Evolutionary conservation across 2,329 filamentous ascomycete species (phyloP).

Genomic region (Botryosphaeria dothidea): DNA sequence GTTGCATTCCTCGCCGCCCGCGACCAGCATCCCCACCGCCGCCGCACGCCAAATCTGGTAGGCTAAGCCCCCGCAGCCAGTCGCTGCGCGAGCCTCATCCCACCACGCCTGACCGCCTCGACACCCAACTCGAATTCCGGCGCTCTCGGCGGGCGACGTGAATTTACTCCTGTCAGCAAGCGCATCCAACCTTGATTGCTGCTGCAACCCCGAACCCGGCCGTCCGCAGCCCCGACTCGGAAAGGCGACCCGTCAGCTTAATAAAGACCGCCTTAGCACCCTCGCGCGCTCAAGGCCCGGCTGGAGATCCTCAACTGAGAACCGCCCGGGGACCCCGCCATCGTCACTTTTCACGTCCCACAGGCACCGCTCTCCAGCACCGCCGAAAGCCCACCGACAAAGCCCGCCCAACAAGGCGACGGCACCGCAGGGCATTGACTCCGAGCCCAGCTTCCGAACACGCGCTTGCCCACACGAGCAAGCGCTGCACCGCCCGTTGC

Average conservation of each 20-base stretch:
- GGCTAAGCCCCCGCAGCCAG: slow-evolving; percentile 7
- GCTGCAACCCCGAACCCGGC: slow-evolving; percentile 15
- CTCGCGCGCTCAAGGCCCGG: slow-evolving; percentile 7
- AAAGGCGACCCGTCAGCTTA: slow-evolving; percentile 14
- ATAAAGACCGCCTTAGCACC: slow-evolving; percentile 17
- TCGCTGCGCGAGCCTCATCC: slow-evolving; percentile 18
- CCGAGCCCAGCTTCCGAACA: not conserved
- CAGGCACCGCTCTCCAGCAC: not conserved
- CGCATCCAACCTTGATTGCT: not conserved
- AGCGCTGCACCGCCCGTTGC: slow-evolving; percentile 1
- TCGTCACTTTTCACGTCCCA: slow-evolving; percentile 13
- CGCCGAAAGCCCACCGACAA: not conserved
- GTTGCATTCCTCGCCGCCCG: slow-evolving; percentile 14
- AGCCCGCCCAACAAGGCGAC: not conserved
- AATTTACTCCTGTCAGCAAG: slow-evolving; percentile 12
- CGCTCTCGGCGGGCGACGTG: slow-evolving; percentile 17
- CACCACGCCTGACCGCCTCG: slow-evolving; percentile 17
- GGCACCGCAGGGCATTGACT: slow-evolving; percentile 9
- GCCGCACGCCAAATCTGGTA: slow-evolving; percentile 11
- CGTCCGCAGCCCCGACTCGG: slow-evolving; percentile 2
- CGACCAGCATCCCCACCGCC: slow-evolving; percentile 9
- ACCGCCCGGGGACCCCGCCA: slow-evolving; percentile 20
- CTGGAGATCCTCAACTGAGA: slow-evolving; percentile 17
- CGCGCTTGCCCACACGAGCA: not conserved
- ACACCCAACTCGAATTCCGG: slow-evolving; percentile 16